Evolutionary conservation across 2,329 filamentous ascomycete genomes (phyloP), one percentile per base, ranked within the genome.

Genomic region (Akanthomyces uredinophilus): DNA sequence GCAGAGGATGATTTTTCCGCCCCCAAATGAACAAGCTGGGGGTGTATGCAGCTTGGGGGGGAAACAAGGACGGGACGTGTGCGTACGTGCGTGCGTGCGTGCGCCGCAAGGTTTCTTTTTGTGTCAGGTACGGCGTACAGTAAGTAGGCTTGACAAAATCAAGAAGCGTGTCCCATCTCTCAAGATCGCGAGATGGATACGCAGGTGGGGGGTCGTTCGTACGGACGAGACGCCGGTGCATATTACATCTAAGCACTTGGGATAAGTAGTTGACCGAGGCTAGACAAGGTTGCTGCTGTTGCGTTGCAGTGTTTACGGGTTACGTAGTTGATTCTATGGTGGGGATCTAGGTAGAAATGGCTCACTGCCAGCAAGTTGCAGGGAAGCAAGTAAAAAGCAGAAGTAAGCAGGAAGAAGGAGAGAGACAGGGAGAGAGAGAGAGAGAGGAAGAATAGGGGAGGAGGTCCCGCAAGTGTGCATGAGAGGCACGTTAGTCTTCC

Each of bases 401-500:
- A 24, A 16, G n/a, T n/a, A 16, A 49, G 46, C 5, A 24, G 22
- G 10, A 49, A 22, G 29, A 16, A 22, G 37, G n/a, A 37, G n/a
- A 20, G 41, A 41, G 29, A 51, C 10, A 37, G n/a, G 16, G 41
- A 41, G 29, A 5, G 47, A 32, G 47, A 35, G 32, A 53, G n/a
- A 20, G 18, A 22, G 13, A 32, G 18, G 10, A 29, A n/a, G 43
- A 16, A 37, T 22, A 14, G 41, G 22, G 39, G 5, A 57, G 13
- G 54, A 58, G 43, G 55, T 58, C 35, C 55, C 55, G 55, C 55
- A 58, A 57, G 55, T 58, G 55, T 58, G 58, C 58, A 53, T 53
- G 14, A 39, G 39, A 39, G 47, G 41, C 41, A 61, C 58, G 53
- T 61, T 61, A 61, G 58, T 43, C 58, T 61, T 61, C 50, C 58